Conservation (phyloP, 2,329 filamentous ascomycete genomes). For the Epicoccum nigrum region DNA sequence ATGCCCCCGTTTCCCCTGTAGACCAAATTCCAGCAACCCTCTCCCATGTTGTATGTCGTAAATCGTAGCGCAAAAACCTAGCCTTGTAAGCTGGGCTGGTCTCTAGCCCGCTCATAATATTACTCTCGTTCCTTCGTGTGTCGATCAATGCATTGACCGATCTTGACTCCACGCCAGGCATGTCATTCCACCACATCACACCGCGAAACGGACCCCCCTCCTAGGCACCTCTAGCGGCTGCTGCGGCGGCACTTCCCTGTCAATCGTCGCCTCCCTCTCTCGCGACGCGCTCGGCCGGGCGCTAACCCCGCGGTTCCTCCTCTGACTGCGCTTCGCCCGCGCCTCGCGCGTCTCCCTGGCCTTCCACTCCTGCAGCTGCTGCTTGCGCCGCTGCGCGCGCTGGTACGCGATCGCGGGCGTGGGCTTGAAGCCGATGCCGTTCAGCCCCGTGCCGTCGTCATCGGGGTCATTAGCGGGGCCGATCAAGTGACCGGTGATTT, state of each 20-base stretch:
- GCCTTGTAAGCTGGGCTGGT: background rate
- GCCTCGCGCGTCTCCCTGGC: conserved; percentile 64
- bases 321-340: conserved; percentile 61
- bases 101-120: conserved; percentile 6
- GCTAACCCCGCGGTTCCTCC: conserved; percentile 49
- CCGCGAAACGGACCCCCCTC: conserved; percentile 43
- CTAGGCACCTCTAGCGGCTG: conserved; percentile 21
- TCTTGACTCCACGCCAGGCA: background rate
- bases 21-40: conserved; percentile 1
- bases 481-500: conserved; percentile 65
- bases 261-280: conserved; percentile 39
- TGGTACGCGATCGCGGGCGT: conserved; percentile 65
- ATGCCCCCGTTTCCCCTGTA: conserved; percentile 7
- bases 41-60: conserved; percentile 21
- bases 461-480: conserved; percentile 59
- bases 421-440: conserved; percentile 68
- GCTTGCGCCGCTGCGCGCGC: conserved; percentile 61
- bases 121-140: background rate
- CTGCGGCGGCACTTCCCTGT: conserved; percentile 32
- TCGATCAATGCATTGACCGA: background rate
- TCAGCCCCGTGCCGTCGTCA: conserved; percentile 68
- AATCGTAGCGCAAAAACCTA: conserved; percentile 24
- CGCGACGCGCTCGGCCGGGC: conserved; percentile 27
- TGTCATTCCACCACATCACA: conserved; percentile 18
- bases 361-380: conserved; percentile 66